Base-by-base conservation (phyloP, 331 rosid species). In the Stylosanthes scabra region DNA sequence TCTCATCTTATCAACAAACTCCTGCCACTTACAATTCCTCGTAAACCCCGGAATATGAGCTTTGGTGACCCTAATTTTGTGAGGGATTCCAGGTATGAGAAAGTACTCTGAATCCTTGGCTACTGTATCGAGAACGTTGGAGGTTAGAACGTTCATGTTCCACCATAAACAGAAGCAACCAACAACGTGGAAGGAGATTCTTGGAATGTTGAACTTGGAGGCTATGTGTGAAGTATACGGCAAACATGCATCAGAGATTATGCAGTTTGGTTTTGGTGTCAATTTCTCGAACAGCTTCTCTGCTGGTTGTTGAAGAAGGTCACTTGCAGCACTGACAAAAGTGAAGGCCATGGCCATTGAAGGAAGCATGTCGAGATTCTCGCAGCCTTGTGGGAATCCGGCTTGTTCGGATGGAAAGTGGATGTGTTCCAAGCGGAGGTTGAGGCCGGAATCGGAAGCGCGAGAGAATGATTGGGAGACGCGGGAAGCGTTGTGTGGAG, bases 151-250 rank as follows among this genome's bases (percentile, higher is more conserved):
- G 0, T 50, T 85, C 15, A 51, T 34, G 5, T n/a, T 0, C 66
- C 91, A 84, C 47, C 56, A 13, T 41, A 74, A 69, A 31, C 42
- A 55, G 47, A 80, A 87, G 47, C 88, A 82, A 70, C 74, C 12
- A 3, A 58, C 45, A 7, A 76, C 88, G 15, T 15, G 58, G 72
- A 88, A 90, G 11, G 86, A 75, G 28, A 88, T 60, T 60, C 96
- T 83, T 13, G 94, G 96, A 49, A 90, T 72, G 10, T 77, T 15
- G 61, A 76, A 86, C 74, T 74, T 86, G 2, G 11, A 15, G 1
- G 94, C 87, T 20, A 87, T 59, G n/a, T 61, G 20, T 20, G 81
- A 54, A 10, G 91, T 92, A 79, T 88, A 92, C 0, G 89, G 81
- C 12, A 92, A 72, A 27, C 80, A 6, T 20, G 45, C 58, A 72